phyloP scores from a whole-genome alignment of 139 green algal species.

The Marvania coccoides region DNA sequence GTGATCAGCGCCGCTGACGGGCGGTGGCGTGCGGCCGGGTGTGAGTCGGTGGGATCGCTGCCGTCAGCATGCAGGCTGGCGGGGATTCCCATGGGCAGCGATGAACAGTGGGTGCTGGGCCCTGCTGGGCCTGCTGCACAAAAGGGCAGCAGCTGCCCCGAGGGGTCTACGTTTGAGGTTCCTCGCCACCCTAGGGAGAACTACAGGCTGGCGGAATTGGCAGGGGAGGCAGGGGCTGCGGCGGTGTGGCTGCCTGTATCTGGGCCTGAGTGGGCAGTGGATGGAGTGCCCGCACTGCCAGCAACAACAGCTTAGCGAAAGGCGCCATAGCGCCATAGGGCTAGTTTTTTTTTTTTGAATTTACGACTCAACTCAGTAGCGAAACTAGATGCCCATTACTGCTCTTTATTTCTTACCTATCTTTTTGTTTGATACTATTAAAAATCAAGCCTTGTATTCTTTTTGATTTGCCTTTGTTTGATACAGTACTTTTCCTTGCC shows the following conservation, averaged over 20 bases:
- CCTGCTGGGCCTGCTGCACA: background rate
- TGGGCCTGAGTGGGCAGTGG: slow-evolving; percentile 18
- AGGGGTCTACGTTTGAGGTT: slow-evolving; percentile 18
- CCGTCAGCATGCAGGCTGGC: slow-evolving; percentile 23
- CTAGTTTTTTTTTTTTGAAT: background rate
- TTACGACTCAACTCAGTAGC: too few relatives aligned
- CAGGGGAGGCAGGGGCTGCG: background rate
- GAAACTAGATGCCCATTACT: too few relatives aligned
- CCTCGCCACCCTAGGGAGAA: slow-evolving; percentile 40
- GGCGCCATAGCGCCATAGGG: background rate
- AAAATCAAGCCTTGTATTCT: too few relatives aligned
- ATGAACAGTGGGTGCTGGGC: background rate
- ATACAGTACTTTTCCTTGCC: too few relatives aligned
- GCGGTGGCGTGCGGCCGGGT: slow-evolving; percentile 26
- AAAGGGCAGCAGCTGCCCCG: slow-evolving; percentile 23
- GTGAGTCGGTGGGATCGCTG: background rate
- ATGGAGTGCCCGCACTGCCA: slow-evolving; percentile 1
- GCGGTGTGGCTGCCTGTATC: slow-evolving; percentile 38
- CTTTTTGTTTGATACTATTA: too few relatives aligned
- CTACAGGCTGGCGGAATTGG: slow-evolving; percentile 13
- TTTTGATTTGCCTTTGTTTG: too few relatives aligned
- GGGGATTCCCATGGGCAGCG: background rate
- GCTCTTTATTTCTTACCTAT: too few relatives aligned
- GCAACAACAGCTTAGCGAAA: background rate
- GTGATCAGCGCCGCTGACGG: slow-evolving; percentile 23